Conservation (phyloP, 306 rosid species). For the Cajanus cajan region DNA sequence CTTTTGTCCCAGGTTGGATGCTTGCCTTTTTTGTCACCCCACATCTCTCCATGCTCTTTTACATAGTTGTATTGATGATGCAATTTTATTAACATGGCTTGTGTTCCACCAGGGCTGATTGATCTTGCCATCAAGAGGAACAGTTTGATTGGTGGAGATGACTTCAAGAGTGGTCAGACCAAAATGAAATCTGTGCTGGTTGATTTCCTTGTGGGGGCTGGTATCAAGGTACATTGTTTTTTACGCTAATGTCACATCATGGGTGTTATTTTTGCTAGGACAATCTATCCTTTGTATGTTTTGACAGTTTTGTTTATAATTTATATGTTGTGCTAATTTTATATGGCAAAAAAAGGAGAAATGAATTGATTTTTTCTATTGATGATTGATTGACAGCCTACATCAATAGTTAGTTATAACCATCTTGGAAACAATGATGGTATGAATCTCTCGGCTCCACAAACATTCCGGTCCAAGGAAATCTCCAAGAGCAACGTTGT, state of each 20-base stretch:
- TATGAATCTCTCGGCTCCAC: slow-evolving; percentile 97
- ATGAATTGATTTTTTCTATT: slow-evolving; percentile 10
- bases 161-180: slow-evolving; percentile 98
- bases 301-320: neutral
- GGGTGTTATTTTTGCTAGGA: neutral
- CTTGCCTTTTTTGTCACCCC: neutral
- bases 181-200: slow-evolving; percentile 98
- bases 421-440: slow-evolving; percentile 99
- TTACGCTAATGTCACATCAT: slow-evolving; percentile 2
- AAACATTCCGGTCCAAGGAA: slow-evolving; percentile 96
- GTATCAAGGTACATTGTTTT: slow-evolving; percentile 67
- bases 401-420: slow-evolving; percentile 97
- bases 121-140: slow-evolving; percentile 82
- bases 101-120: slow-evolving; percentile 57
- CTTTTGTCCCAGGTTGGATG: slow-evolving; percentile 84
- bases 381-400: slow-evolving; percentile 62
- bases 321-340: neutral
- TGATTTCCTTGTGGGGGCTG: slow-evolving; percentile 99
- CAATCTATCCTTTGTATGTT: neutral
- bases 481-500: slow-evolving; percentile 97
- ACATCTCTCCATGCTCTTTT: neutral
- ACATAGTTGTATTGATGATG: neutral
- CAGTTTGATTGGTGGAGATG: slow-evolving; percentile 95
- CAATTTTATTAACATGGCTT: slow-evolving; percentile 3
- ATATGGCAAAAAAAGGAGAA: neutral